Percentiles rank a stretch among this genome's conserved stretches.
These are phyloP conservation scores for Infundibulicybe gibba DNA, from an alignment of 768 basidiomycete species.

Conservation along the genomic window DNA sequence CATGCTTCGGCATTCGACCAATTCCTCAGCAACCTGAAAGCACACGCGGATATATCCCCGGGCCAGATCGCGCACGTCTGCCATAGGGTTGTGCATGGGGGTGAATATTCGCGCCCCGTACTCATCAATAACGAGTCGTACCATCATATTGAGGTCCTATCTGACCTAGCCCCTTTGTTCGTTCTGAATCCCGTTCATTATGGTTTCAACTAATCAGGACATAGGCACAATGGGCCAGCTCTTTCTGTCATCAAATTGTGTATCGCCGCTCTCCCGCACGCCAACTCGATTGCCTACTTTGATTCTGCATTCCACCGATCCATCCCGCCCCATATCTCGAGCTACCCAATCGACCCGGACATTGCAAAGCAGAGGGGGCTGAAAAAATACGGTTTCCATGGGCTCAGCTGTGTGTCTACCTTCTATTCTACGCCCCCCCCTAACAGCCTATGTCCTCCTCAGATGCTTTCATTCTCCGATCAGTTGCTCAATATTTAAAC, in stretches of 20 bases:
- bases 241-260: constrained; percentile 61
- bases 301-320: constrained; percentile 84
- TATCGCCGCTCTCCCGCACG: constrained; percentile 56
- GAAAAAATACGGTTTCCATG: constrained; percentile 92
- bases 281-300: constrained; percentile 80
- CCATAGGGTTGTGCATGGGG: constrained; percentile 87
- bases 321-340: constrained; percentile 72
- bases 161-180: constrained; percentile 78
- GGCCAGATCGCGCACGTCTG: constrained; percentile 52
- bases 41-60: constrained; percentile 36
- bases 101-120: constrained; percentile 69
- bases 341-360: constrained; percentile 70
- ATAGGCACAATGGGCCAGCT: constrained; percentile 60
- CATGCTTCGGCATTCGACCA: constrained; percentile 61
- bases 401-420: constrained; percentile 58
- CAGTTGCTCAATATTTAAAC: constrained; percentile 54
- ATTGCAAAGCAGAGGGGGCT: constrained; percentile 64
- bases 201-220: background rate
- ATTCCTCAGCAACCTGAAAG: constrained; percentile 48
- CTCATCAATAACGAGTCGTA: constrained; percentile 64
- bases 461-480: constrained; percentile 69
- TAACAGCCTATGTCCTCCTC: background rate
- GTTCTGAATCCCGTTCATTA: constrained; percentile 19
- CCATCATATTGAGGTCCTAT: constrained; percentile 69
- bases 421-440: background rate